Evolutionary conservation across 306 rosid species (phyloP).

Genomic region (Myrica gale): DNA sequence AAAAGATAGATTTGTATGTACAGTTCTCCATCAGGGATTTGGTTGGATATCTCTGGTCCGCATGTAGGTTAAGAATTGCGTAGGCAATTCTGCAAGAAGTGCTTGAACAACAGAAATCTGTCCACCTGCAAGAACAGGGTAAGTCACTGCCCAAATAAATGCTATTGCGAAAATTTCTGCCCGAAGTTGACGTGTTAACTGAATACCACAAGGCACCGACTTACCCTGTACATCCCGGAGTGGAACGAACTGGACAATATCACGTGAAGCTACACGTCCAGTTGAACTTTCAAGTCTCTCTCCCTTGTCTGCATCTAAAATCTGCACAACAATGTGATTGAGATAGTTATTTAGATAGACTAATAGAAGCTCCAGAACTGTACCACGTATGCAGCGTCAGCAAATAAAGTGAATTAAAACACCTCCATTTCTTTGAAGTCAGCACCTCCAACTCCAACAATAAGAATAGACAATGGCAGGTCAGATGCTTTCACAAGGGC

Average conservation of each 20-base stretch:
- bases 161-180: constrained; percentile 1
- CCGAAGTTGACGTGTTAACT: constrained; percentile 1
- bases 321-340: constrained; percentile 32
- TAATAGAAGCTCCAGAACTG: not conserved
- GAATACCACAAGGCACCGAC: constrained; percentile 14
- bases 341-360: constrained; percentile 7
- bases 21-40: constrained; percentile 43
- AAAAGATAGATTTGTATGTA: constrained; percentile 39
- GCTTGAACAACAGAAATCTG: constrained; percentile 90
- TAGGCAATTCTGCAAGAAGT: constrained; percentile 86
- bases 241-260: constrained; percentile 95
- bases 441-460: constrained; percentile 99
- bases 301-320: constrained; percentile 94
- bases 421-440: constrained; percentile 99
- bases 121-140: constrained; percentile 62
- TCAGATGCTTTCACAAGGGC: constrained; percentile 96
- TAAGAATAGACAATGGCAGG: constrained; percentile 90
- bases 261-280: constrained; percentile 92
- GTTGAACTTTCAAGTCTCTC: constrained; percentile 84
- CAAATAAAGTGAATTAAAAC: constrained; percentile 18
- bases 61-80: constrained; percentile 86
- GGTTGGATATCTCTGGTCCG: constrained; percentile 86
- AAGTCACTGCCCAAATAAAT: constrained; percentile 15
- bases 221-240: constrained; percentile 88
- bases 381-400: constrained; percentile 1